phyloP scores from a whole-genome alignment of 176 grass and related monocot genomes.

The Chloris gayana region DNA sequence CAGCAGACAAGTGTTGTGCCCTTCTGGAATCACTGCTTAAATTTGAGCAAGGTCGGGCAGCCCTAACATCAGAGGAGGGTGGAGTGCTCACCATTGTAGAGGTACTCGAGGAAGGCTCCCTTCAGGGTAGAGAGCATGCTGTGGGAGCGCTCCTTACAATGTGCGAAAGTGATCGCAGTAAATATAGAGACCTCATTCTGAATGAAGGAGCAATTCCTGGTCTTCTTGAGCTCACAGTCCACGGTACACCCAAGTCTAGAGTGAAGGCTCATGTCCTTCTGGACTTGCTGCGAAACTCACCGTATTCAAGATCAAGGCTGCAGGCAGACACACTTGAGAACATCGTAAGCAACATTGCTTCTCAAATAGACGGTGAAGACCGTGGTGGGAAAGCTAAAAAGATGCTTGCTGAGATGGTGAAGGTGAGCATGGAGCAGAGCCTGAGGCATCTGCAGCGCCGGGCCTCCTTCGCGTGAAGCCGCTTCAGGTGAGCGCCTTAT shows the following conservation, averaged over 20 bases:
- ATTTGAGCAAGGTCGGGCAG: constrained; percentile 62
- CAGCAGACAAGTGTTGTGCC: constrained; percentile 77
- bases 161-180: constrained; percentile 70
- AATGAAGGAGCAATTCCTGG: constrained; percentile 85
- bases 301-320: constrained; percentile 53
- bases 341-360: constrained; percentile 85
- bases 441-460: constrained; percentile 88
- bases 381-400: constrained; percentile 74
- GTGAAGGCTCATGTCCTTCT: constrained; percentile 75
- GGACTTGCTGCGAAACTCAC: constrained; percentile 65
- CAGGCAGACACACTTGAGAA: constrained; percentile 72
- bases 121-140: constrained; percentile 71
- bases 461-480: constrained; percentile 57
- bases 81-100: constrained; percentile 85
- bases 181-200: constrained; percentile 76
- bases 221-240: constrained; percentile 84
- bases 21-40: constrained; percentile 76
- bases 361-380: constrained; percentile 77
- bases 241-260: constrained; percentile 73
- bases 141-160: constrained; percentile 76
- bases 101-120: constrained; percentile 88
- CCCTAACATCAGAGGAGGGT: constrained; percentile 62
- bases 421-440: constrained; percentile 98
- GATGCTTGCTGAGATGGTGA: constrained; percentile 96
- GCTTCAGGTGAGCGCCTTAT: constrained; percentile 5